Conservation (phyloP, 108 stramenopile species). For the Cyclotella kingstonii region DNA sequence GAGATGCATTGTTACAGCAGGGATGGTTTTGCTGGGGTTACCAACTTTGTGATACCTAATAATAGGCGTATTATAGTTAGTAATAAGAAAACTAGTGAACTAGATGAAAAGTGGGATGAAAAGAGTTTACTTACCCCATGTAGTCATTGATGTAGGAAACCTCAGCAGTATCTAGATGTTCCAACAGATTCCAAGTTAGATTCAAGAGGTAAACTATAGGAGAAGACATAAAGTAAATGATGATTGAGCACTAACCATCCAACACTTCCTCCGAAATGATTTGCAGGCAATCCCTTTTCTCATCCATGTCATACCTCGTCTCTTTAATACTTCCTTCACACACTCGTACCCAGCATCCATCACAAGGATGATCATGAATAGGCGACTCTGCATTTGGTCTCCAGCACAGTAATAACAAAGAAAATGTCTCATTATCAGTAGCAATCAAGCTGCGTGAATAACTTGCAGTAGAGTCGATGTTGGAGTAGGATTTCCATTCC, state of each 20-base stretch:
- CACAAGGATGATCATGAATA: slow-evolving; percentile 82
- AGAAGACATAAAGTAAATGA: not conserved
- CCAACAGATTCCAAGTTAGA: slow-evolving; percentile 31
- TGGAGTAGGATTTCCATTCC: slow-evolving; percentile 45
- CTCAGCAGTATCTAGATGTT: too few species aligned
- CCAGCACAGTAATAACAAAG: slow-evolving; percentile 89
- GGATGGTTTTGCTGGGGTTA: slow-evolving; percentile 38
- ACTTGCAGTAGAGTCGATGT: slow-evolving; percentile 40
- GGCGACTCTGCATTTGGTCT: slow-evolving; percentile 64
- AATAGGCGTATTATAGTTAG: too few species aligned
- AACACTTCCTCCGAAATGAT: slow-evolving; percentile 39
- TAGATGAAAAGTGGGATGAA: not conserved
- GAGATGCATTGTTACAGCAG: slow-evolving; percentile 79
- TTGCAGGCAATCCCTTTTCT: slow-evolving; percentile 19
- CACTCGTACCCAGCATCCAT: slow-evolving; percentile 86
- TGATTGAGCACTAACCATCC: slow-evolving; percentile 8
- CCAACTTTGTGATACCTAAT: slow-evolving; percentile 75
- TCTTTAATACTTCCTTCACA: slow-evolving; percentile 60
- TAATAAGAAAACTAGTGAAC: not conserved
- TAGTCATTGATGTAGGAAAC: slow-evolving; percentile 75
- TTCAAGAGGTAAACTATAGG: not conserved
- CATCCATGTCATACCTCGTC: slow-evolving; percentile 48
- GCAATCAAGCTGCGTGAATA: slow-evolving; percentile 85
- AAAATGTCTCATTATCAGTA: slow-evolving; percentile 73
- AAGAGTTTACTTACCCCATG: slow-evolving; percentile 16